phyloP scores from a whole-genome alignment of 2,329 filamentous ascomycete species.

The Dactylellina cionopaga region DNA sequence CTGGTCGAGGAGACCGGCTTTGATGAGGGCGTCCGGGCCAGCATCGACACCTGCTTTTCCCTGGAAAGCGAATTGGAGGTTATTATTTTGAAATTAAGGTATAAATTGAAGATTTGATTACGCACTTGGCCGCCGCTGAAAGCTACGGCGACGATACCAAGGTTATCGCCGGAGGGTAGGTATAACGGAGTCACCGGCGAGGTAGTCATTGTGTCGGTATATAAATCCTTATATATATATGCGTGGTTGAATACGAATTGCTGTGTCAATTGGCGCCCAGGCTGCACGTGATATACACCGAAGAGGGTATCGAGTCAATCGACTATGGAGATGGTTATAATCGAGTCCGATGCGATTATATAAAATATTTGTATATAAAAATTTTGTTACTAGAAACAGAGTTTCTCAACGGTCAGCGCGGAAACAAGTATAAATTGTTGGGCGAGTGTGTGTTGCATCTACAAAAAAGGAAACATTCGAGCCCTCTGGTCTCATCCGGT shows the following conservation, averaged over 20 bases:
- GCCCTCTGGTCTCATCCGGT: background rate
- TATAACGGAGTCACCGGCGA: conserved; percentile 76
- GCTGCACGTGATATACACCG: background rate
- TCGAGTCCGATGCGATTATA: too few species aligned
- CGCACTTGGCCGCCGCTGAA: conserved; percentile 95
- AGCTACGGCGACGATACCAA: conserved; percentile 92
- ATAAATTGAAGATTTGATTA: conserved; percentile 41
- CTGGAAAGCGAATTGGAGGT: conserved; percentile 63
- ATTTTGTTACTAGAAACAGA: conserved; percentile 17
- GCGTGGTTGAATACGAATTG: too few species aligned
- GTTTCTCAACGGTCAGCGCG: conserved; percentile 18
- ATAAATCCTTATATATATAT: background rate
- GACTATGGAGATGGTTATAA: background rate
- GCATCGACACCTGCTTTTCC: conserved; percentile 92
- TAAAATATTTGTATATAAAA: too few species aligned
- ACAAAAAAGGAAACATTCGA: conserved; percentile 17
- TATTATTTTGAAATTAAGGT: conserved; percentile 45
- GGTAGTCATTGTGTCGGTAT: conserved; percentile 63
- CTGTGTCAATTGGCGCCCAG: too few species aligned
- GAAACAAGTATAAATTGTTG: background rate
- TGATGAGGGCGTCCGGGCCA: conserved; percentile 86
- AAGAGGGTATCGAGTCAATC: too few species aligned
- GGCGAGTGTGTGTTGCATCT: conserved; percentile 24
- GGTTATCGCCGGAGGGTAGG: conserved; percentile 78
- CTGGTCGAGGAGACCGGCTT: conserved; percentile 84